Percentiles rank a stretch among this genome's conserved stretches.
Evolutionary conservation across 805 yeast species (phyloP).

Genomic region (Gaillardinia entomophila): DNA sequence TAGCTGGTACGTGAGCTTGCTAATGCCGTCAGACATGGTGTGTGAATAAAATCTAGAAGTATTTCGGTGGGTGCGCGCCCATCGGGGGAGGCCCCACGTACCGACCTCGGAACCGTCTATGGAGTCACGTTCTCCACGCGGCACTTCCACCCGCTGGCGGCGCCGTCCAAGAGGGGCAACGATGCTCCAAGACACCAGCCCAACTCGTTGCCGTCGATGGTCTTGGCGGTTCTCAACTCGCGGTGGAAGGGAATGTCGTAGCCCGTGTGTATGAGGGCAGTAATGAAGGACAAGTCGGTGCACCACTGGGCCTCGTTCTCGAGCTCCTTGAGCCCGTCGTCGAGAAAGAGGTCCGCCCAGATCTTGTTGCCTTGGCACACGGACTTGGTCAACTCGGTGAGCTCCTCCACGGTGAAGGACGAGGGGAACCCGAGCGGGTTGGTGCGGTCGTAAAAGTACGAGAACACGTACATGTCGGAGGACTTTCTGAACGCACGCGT

Average conservation of each 20-base stretch:
- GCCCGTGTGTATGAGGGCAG: constrained; percentile 88
- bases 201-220: constrained; percentile 79
- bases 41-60: no score
- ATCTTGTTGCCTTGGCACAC: constrained; percentile 81
- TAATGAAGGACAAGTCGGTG: constrained; percentile 84
- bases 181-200: constrained; percentile 99
- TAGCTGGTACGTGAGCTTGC: not conserved
- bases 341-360: constrained; percentile 68
- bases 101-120: no score
- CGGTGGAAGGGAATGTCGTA: constrained; percentile 88
- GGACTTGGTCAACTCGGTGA: constrained; percentile 69
- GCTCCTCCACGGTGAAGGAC: constrained; percentile 79
- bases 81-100: no score
- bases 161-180: constrained; percentile 72
- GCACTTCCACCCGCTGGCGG: constrained; percentile 66
- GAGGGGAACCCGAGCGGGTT: constrained; percentile 93
- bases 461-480: constrained; percentile 82
- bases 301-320: constrained; percentile 90
- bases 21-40: not conserved
- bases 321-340: constrained; percentile 62
- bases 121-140: constrained; percentile 21
- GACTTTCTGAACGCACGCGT: constrained; percentile 65
- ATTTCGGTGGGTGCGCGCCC: no score
- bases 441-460: constrained; percentile 93
- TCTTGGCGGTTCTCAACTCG: constrained; percentile 89